Evolutionary conservation across 257 asterid species (phyloP), one percentile per base, ranked within the genome.

Genomic region (Nicotiana undulata): DNA sequence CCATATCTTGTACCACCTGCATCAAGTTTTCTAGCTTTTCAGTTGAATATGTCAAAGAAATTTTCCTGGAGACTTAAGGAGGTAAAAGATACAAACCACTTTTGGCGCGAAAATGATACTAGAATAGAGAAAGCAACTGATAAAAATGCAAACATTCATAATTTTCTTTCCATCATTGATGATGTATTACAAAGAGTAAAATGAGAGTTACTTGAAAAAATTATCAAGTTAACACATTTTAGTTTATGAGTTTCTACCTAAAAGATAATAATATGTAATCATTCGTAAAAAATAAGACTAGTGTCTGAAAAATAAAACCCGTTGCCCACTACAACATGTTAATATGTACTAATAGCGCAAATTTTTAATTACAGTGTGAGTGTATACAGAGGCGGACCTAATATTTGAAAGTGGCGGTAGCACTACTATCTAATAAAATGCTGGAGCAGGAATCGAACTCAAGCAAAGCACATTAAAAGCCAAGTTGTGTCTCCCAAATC

Each of bases 1-100:
- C 90, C 90, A 88, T 59, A 85, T 68, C 44, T 84, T 82, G 64
- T 88, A 85, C 86, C 86, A 88, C 84, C 89, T 88, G 89, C 85
- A 84, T 68, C 55, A 8, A 66, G 3, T 51, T 77, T 77, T 26
- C 58, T 60, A 20, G 37, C 34, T 58, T 60, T 37, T 37, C 72
- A 59, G 28, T 15, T 49, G 26, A 74, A 49, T 40, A 74, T 22
- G 17, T 49, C 44, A 74, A 46, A 72, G 22, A 72, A 12, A 63
- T 63, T 12, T 13, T 13, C 20, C 40, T 1, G 1, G 56, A 18
- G 55, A 9, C 55, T 40, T n/a, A 40, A 52, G 49, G 28, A 6
- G 18, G 55, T 13, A 40, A 24, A 26, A 40, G 61, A 49, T 74
- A 53, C 12, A 46, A 46, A 74, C 22, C 40, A 75, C 26, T 55